A percentile compares a stretch with the other conserved stretches of the same genome.
phyloP scores from a whole-genome alignment of 306 rosid genomes.

The Begonia fuchsioides region DNA sequence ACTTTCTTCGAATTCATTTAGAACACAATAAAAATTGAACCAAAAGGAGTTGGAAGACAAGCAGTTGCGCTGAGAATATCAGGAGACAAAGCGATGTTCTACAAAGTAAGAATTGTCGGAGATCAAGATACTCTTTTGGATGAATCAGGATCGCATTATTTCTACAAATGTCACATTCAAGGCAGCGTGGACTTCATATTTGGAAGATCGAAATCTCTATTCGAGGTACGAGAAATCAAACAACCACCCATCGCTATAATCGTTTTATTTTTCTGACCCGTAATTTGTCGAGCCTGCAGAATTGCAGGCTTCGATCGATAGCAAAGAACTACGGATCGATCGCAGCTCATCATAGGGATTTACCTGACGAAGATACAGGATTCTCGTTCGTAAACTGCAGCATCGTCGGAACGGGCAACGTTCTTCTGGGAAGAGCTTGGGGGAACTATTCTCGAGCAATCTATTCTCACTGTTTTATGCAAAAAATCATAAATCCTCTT shows the following conservation, averaged over 20 bases:
- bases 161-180: slow-evolving; percentile 41
- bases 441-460: slow-evolving; percentile 60
- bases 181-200: slow-evolving; percentile 74
- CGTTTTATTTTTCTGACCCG: too few relatives aligned
- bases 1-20: slow-evolving; percentile 1
- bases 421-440: slow-evolving; percentile 85
- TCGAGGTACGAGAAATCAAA: slow-evolving; percentile 25
- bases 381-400: slow-evolving; percentile 64
- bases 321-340: slow-evolving; percentile 62
- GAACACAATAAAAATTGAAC: slow-evolving; percentile 61
- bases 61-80: slow-evolving; percentile 74
- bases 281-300: slow-evolving; percentile 18
- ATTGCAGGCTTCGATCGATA: slow-evolving; percentile 42
- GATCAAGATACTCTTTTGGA: slow-evolving; percentile 80
- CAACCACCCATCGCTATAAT: too few relatives aligned
- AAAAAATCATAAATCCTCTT: slow-evolving; percentile 33
- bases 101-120: slow-evolving; percentile 46
- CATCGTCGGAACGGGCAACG: slow-evolving; percentile 46
- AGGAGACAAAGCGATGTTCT: slow-evolving; percentile 70
- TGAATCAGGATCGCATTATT: slow-evolving; percentile 60
- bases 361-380: slow-evolving; percentile 35
- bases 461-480: slow-evolving; percentile 47
- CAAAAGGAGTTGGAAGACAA: slow-evolving; percentile 70
- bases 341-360: slow-evolving; percentile 69
- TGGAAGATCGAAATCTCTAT: slow-evolving; percentile 68